Evolutionary conservation across 257 asterid species (phyloP).

Genomic region (Craterostigma plantagineum): DNA sequence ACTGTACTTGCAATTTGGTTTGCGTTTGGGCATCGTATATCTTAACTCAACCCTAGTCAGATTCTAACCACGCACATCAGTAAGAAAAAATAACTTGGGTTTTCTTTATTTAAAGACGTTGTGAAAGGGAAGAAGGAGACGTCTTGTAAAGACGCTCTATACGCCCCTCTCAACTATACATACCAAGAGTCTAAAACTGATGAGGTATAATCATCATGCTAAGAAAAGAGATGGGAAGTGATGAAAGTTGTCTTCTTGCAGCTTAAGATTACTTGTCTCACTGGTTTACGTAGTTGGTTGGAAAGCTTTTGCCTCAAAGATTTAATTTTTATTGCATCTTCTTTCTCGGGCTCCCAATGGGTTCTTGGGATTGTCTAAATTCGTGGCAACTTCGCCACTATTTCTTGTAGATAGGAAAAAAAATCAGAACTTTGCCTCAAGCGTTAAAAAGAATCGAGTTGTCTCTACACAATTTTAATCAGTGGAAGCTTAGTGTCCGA

Average conservation of each 20-base stretch:
- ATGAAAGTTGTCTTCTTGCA: too few relatives aligned
- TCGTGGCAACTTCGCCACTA: too few relatives aligned
- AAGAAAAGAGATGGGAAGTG: constrained; percentile 7
- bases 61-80: constrained; percentile 36
- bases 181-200: constrained; percentile 7
- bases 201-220: constrained; percentile 42
- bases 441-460: too few relatives aligned
- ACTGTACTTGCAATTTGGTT: constrained; percentile 16
- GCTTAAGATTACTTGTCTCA: too few relatives aligned
- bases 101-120: constrained; percentile 55
- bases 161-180: constrained; percentile 5
- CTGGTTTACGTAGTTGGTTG: too few relatives aligned
- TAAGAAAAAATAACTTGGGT: neutral
- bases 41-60: constrained; percentile 35
- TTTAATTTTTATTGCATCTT: too few relatives aligned
- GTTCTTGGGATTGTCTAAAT: too few relatives aligned
- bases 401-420: too few relatives aligned
- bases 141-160: constrained; percentile 15
- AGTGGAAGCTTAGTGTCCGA: constrained; percentile 23
- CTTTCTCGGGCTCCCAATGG: too few relatives aligned
- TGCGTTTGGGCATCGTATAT: constrained; percentile 28
- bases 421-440: too few relatives aligned
- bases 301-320: too few relatives aligned
- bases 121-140: constrained; percentile 26
- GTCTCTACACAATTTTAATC: too few relatives aligned